Conservation (phyloP, 2,329 filamentous ascomycete species). For the Aspergillus oerlinghausenensis region DNA sequence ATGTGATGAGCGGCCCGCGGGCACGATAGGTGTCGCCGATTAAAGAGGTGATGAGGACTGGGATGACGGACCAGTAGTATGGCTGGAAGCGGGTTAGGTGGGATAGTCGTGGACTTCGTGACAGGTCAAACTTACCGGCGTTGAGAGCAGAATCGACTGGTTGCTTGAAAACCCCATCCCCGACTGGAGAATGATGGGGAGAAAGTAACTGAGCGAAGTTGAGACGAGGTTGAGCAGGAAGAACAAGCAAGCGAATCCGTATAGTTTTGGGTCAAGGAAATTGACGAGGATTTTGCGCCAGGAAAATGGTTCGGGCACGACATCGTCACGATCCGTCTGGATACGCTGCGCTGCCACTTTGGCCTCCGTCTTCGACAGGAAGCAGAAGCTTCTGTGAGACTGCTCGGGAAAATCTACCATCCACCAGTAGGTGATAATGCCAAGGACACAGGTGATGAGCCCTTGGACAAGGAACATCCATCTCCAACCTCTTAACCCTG, state of each 20-base stretch:
- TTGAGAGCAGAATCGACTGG: conserved; percentile 57
- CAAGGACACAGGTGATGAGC: conserved; percentile 55
- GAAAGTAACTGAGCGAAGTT: conserved; percentile 61
- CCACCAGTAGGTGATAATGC: conserved; percentile 62
- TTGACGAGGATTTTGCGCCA: conserved; percentile 53
- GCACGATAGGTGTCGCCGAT: conserved; percentile 58
- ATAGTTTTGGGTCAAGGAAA: conserved; percentile 58
- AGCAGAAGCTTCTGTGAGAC: conserved; percentile 52
- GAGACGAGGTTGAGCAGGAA: conserved; percentile 65
- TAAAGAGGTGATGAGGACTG: conserved; percentile 58
- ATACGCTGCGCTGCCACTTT: conserved; percentile 55
- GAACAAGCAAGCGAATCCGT: conserved; percentile 61
- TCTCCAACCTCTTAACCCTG: conserved; percentile 58
- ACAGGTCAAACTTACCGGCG: conserved; percentile 40
- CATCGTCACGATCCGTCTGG: conserved; percentile 58
- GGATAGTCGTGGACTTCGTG: not conserved
- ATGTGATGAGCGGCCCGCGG: conserved; percentile 59
- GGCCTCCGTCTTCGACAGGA: conserved; percentile 54
- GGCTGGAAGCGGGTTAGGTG: conserved; percentile 32
- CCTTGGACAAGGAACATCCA: conserved; percentile 69
- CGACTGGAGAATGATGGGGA: conserved; percentile 55
- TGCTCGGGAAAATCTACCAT: conserved; percentile 67
- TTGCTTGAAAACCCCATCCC: conserved; percentile 53
- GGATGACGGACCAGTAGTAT: conserved; percentile 63
- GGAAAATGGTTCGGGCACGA: conserved; percentile 52